Conservation (phyloP, 352 stramenopile genomes). For the Aphanomyces invadans region DNA sequence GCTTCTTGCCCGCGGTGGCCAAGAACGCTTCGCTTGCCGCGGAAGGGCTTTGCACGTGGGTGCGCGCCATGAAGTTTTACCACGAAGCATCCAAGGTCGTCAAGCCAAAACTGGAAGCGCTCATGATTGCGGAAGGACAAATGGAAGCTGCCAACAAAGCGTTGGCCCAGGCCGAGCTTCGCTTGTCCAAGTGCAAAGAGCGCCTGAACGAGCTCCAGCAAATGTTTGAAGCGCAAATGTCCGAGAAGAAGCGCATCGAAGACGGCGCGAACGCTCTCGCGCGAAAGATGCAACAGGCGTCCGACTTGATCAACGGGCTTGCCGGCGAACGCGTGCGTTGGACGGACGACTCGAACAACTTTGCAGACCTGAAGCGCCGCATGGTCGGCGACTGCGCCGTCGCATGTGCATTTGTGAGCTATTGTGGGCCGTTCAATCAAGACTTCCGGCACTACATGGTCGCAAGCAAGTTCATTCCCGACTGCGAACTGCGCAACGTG, state of each 20-base stretch:
- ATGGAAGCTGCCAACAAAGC: constrained; percentile 97
- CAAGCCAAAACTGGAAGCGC: constrained; percentile 96
- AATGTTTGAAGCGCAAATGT: constrained; percentile 97
- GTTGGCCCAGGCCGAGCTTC: constrained; percentile 87
- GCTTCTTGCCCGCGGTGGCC: constrained; percentile 91
- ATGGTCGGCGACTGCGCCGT: constrained; percentile 96
- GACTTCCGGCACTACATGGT: constrained; percentile 96
- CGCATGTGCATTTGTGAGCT: constrained; percentile 96
- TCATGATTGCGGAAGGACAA: constrained; percentile 93
- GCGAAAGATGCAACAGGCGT: constrained; percentile 97
- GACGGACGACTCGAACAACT: constrained; percentile 98
- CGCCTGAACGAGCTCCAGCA: constrained; percentile 91
- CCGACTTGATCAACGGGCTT: constrained; percentile 94
- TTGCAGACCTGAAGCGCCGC: constrained; percentile 92
- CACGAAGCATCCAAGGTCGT: constrained; percentile 98
- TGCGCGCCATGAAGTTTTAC: constrained; percentile 98
- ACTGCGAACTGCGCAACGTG: constrained; percentile 88
- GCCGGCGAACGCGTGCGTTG: constrained; percentile 93
- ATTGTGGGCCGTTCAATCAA: constrained; percentile 98
- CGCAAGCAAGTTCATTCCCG: constrained; percentile 93
- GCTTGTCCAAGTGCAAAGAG: constrained; percentile 91
- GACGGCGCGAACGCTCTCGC: constrained; percentile 92
- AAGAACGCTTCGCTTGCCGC: constrained; percentile 96
- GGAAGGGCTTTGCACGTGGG: constrained; percentile 96
- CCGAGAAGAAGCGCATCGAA: constrained; percentile 95